phyloP scores from a whole-genome alignment of 495 filamentous ascomycete species.

The Trichocladium uniseriatum region DNA sequence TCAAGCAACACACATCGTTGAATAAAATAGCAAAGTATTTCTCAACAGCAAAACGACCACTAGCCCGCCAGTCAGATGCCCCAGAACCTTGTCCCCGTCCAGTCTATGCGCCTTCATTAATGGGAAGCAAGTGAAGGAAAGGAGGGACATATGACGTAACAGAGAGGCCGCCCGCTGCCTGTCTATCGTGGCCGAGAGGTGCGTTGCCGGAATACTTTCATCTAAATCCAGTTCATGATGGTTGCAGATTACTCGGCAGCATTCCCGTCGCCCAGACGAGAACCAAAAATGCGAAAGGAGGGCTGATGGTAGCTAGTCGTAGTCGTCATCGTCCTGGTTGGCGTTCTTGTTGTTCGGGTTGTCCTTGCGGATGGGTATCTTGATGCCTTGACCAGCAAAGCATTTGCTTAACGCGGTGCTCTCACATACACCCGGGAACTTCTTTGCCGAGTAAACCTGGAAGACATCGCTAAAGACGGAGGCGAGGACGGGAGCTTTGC shows the following conservation, averaged over 20 bases:
- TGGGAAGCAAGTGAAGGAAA: not conserved
- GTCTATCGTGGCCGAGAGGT: not conserved
- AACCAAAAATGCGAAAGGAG: not conserved
- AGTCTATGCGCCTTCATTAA: not conserved
- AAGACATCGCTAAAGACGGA: constrained; percentile 83
- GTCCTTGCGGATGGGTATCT: constrained; percentile 90
- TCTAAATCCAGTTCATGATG: not conserved
- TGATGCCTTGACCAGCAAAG: constrained; percentile 93
- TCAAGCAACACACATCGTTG: not conserved
- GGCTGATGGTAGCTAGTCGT: constrained; percentile 21
- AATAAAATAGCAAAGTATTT: not conserved
- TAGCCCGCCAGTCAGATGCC: not conserved
- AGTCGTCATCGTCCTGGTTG: constrained; percentile 56
- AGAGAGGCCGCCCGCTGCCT: not conserved
- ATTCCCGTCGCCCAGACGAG: not conserved
- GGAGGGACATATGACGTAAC: not conserved
- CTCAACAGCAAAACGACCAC: not conserved
- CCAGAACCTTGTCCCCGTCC: not conserved
- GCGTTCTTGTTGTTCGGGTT: constrained; percentile 57
- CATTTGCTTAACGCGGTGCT: constrained; percentile 87
- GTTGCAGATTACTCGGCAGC: not conserved
- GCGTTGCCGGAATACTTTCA: not conserved
- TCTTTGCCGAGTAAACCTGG: constrained; percentile 93
- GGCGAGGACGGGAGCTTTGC: constrained; percentile 75
- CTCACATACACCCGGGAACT: constrained; percentile 95